phyloP scores from a whole-genome alignment of 225 moss, liverwort and hornwort genomes.

The Polytrichum formosum region DNA sequence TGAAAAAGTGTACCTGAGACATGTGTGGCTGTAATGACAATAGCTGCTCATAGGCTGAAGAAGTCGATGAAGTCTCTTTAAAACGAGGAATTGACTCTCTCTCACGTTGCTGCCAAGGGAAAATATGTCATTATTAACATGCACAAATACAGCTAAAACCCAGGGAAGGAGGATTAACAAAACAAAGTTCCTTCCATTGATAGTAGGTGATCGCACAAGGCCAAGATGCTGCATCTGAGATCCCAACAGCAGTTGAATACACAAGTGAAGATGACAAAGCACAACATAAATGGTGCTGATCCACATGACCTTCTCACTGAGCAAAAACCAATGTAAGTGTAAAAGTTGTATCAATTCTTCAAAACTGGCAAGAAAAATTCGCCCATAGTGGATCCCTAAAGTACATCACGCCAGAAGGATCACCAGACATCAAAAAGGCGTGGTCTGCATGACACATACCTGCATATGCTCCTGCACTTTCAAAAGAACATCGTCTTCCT shows the following conservation, averaged over 20 bases:
- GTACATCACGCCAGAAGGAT: no score
- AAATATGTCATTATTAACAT: not conserved
- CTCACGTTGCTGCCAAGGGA: slow-evolving; percentile 56
- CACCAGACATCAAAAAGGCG: no score
- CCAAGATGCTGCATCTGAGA: not conserved
- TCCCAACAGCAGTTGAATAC: not conserved
- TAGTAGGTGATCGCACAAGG: not conserved
- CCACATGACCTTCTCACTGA: not conserved
- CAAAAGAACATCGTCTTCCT: slow-evolving; percentile 63
- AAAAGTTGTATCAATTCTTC: no score
- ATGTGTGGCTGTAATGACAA: slow-evolving; percentile 29
- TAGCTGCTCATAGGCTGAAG: slow-evolving; percentile 23
- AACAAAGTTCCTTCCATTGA: not conserved
- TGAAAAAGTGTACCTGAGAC: slow-evolving; percentile 32
- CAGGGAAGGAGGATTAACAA: not conserved
- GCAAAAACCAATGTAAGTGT: no score
- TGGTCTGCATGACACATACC: slow-evolving; percentile 18
- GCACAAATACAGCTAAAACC: not conserved
- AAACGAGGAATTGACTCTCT: slow-evolving; percentile 46
- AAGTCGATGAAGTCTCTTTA: slow-evolving; percentile 38
- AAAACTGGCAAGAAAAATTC: no score
- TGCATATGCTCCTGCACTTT: slow-evolving; percentile 69
- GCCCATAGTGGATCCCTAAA: no score
- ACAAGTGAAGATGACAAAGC: not conserved
- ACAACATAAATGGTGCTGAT: not conserved